Conservation (phyloP, 2,329 filamentous ascomycete genomes). For the Alternaria burnsii region DNA sequence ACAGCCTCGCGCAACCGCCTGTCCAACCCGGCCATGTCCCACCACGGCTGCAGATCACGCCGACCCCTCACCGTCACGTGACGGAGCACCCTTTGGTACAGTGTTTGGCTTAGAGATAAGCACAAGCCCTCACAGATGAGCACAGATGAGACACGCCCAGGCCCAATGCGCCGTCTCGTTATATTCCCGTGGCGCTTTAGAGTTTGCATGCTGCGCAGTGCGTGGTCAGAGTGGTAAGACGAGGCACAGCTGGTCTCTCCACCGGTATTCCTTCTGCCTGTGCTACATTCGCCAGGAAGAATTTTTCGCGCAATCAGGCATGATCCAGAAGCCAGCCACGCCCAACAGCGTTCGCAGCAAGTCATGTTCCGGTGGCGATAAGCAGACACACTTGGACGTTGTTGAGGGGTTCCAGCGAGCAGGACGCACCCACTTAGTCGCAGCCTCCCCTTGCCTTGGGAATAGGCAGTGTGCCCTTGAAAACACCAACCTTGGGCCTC, state of each 20-base stretch:
- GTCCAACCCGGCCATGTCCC: slow-evolving; percentile 23
- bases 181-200: slow-evolving; percentile 20
- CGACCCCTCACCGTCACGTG: slow-evolving; percentile 19
- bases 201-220: slow-evolving; percentile 13
- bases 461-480: slow-evolving; percentile 22
- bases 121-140: slow-evolving; percentile 15
- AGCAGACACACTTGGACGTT: slow-evolving; percentile 22
- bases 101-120: slow-evolving; percentile 8
- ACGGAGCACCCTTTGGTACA: slow-evolving; percentile 5
- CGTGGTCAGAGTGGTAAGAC: slow-evolving; percentile 14
- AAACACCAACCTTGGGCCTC: slow-evolving; percentile 8
- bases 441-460: slow-evolving; percentile 22
- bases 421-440: slow-evolving; percentile 27
- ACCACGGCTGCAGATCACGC: slow-evolving; percentile 18
- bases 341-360: not conserved
- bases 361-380: slow-evolving; percentile 18
- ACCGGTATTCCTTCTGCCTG: slow-evolving; percentile 16
- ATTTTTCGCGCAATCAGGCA: slow-evolving; percentile 26
- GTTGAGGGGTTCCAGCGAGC: slow-evolving; percentile 29
- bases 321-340: slow-evolving; percentile 30
- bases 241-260: slow-evolving; percentile 23
- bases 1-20: slow-evolving; percentile 21
- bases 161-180: slow-evolving; percentile 11
- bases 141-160: slow-evolving; percentile 20
- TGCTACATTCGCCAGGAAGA: slow-evolving; percentile 31